Evolutionary conservation across 169 alveolate species (phyloP).

Genomic region (Perkinsus marinus): DNA sequence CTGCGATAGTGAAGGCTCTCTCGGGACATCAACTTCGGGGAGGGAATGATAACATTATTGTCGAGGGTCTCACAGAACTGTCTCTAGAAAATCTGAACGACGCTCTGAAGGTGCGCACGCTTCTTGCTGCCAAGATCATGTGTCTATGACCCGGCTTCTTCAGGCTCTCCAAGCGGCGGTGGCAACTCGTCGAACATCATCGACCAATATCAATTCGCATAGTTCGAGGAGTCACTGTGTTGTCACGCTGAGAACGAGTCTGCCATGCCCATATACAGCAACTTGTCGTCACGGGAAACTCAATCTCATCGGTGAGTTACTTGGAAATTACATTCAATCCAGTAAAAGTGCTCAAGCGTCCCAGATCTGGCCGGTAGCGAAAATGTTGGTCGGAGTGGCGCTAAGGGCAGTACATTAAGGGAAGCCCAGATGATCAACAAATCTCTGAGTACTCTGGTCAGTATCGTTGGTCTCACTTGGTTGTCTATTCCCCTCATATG

Average conservation of each 20-base stretch:
- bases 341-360: too few relatives aligned
- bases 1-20: too few relatives aligned
- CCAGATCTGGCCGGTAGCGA: conserved; percentile 59
- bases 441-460: conserved; percentile 37
- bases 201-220: not conserved
- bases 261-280: not conserved
- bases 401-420: conserved; percentile 43
- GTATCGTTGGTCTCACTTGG: not conserved
- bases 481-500: not conserved
- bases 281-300: not conserved
- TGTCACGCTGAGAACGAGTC: not conserved
- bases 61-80: not conserved
- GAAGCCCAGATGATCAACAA: conserved; percentile 51
- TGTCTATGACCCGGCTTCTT: not conserved
- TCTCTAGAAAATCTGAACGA: not conserved
- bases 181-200: not conserved
- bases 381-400: conserved; percentile 48
- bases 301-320: not conserved
- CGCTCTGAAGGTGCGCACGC: not conserved
- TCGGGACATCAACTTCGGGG: too few relatives aligned
- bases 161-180: not conserved
- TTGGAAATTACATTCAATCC: too few relatives aligned
- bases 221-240: not conserved
- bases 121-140: not conserved
- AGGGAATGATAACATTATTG: not conserved